A percentile compares a stretch with the other conserved stretches of the same genome.
These are phyloP conservation scores for Petasospora rhodanensis DNA, from an alignment of 1,139 yeast genomes.

Conservation along the genomic window DNA sequence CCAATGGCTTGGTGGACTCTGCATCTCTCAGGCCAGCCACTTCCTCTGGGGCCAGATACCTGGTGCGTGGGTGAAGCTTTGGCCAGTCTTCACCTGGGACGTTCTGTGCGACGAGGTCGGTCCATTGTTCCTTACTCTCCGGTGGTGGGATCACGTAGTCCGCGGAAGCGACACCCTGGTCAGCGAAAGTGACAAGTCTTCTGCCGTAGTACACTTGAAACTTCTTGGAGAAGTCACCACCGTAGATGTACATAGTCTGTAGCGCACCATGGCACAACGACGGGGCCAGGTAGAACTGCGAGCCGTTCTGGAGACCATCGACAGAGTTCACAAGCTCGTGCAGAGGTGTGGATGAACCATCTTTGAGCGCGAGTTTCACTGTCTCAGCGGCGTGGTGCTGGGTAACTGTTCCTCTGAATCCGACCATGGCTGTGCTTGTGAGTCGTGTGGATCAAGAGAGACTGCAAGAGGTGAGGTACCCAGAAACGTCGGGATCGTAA, in stretches of 20 bases:
- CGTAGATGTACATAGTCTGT: constrained; percentile 67
- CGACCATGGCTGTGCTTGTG: constrained; percentile 18
- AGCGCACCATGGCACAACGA: constrained; percentile 65
- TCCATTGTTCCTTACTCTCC: constrained; percentile 43
- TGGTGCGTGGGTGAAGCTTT: constrained; percentile 69
- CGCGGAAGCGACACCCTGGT: constrained; percentile 67
- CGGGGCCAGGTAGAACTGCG: constrained; percentile 57
- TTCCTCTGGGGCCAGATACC: constrained; percentile 59
- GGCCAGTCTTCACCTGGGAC: constrained; percentile 65
- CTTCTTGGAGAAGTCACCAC: constrained; percentile 46
- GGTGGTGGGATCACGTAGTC: constrained; percentile 67
- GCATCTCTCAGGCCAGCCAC: constrained; percentile 29
- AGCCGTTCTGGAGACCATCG: constrained; percentile 41
- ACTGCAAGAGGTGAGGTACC: too few species aligned
- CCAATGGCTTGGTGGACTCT: constrained; percentile 52
- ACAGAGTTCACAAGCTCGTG: constrained; percentile 39
- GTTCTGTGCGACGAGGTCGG: constrained; percentile 44
- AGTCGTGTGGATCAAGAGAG: not conserved
- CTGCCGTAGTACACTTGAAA: constrained; percentile 74
- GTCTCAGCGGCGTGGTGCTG: constrained; percentile 26
- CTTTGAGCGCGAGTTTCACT: constrained; percentile 37
- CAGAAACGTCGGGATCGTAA: too few species aligned
- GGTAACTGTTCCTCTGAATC: constrained; percentile 31
- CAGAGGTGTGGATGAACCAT: constrained; percentile 27
- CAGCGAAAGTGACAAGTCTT: constrained; percentile 54